Evolutionary conservation across 2,329 filamentous ascomycete species (phyloP).

Genomic region (Fusarium transvaalense): DNA sequence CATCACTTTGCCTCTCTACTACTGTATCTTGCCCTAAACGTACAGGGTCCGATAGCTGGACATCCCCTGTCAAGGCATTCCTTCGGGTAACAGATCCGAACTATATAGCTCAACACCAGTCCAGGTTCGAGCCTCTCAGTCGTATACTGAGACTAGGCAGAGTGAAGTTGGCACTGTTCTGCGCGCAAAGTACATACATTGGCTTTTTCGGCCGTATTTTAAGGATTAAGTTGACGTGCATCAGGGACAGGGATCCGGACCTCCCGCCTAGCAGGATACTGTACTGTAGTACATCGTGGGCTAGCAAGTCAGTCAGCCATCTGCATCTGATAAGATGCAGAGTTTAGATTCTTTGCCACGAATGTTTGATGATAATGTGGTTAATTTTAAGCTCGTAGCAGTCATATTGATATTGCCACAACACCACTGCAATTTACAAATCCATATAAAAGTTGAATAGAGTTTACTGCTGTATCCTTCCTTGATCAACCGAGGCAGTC

Average conservation of each 20-base stretch:
- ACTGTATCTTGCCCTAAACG: background rate
- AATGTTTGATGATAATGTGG: background rate
- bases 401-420: background rate
- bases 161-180: background rate
- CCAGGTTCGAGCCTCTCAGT: background rate
- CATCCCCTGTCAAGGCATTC: background rate
- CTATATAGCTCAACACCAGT: background rate
- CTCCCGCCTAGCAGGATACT: conserved; percentile 3
- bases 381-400: background rate
- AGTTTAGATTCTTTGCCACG: background rate
- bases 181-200: conserved; percentile 5
- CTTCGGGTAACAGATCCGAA: conserved; percentile 1
- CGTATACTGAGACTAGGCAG: background rate
- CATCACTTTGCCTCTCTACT: background rate
- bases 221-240: conserved; percentile 24
- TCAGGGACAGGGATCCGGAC: conserved; percentile 20
- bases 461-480: conserved; percentile 6
- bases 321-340: background rate
- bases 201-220: conserved; percentile 24
- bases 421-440: background rate
- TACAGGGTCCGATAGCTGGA: background rate
- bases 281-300: background rate
- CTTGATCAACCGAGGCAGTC: conserved; percentile 13
- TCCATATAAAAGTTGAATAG: background rate
- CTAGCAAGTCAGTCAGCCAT: conserved; percentile 6